phyloP scores from a whole-genome alignment of 2,329 filamentous ascomycete species.

The Colletotrichum sp. region DNA sequence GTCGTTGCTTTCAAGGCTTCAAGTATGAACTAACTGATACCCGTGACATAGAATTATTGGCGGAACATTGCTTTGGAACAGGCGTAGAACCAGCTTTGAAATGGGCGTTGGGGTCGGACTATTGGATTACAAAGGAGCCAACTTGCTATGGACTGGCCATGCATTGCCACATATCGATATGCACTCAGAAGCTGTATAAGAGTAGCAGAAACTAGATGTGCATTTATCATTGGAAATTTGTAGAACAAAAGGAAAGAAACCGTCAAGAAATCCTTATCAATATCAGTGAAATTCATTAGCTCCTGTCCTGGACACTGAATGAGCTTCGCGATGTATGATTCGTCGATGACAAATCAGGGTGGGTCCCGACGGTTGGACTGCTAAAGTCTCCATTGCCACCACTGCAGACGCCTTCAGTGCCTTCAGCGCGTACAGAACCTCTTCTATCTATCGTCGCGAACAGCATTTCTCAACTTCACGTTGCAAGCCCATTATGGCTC shows the following conservation, averaged over 20 bases:
- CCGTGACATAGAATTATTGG: not conserved
- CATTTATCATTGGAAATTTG: not conserved
- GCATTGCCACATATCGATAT: not conserved
- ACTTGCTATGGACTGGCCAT: not conserved
- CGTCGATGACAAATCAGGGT: not conserved
- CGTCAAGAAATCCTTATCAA: no score
- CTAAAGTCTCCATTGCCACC: not conserved
- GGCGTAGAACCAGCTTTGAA: not conserved
- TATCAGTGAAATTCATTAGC: no score
- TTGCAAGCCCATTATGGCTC: not conserved
- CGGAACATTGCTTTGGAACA: not conserved
- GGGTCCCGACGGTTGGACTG: not conserved
- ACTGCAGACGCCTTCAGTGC: not conserved
- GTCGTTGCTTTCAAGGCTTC: not conserved
- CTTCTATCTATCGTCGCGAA: not conserved
- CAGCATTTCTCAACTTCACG: not conserved
- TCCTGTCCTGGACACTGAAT: not conserved
- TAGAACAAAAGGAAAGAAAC: no score
- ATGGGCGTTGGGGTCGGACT: not conserved
- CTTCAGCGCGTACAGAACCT: not conserved
- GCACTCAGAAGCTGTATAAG: not conserved
- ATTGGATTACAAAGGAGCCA: not conserved
- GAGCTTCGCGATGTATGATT: constrained; percentile 1
- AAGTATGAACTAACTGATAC: not conserved
- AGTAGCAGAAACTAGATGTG: not conserved